A percentile compares a stretch with the other conserved stretches of the same genome.
Conservation (phyloP, 441 rosid genomes). For the Hura crepitans region DNA sequence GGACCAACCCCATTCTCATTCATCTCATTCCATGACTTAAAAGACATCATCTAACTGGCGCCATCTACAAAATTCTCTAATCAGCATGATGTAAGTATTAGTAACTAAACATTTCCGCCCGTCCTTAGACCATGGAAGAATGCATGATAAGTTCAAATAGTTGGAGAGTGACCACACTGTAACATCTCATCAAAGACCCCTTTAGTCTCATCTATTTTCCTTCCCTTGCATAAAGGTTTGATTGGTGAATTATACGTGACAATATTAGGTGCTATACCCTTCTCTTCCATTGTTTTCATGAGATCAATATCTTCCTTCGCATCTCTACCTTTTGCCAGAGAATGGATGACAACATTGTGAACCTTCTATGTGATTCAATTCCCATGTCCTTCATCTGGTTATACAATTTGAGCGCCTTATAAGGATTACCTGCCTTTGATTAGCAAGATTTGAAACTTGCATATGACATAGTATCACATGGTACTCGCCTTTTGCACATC, state of each 20-base stretch:
- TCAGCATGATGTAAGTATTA: conserved; percentile 80
- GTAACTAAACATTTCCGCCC: conserved; percentile 56
- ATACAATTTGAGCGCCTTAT: conserved; percentile 65
- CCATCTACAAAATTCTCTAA: conserved; percentile 85
- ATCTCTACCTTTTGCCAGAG: conserved; percentile 70
- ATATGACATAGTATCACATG: conserved; percentile 66
- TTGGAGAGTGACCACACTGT: conserved; percentile 49
- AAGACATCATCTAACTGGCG: conserved; percentile 61
- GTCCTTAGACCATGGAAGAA: conserved; percentile 56
- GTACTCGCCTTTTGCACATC: conserved; percentile 60
- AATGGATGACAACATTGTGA: conserved; percentile 73
- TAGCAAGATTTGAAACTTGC: conserved; percentile 70
- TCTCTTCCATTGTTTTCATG: conserved; percentile 69
- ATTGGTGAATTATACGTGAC: conserved; percentile 79
- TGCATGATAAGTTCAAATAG: conserved; percentile 71
- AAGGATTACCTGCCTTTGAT: conserved; percentile 63
- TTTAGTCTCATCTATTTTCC: conserved; percentile 57
- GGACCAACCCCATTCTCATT: conserved; percentile 57
- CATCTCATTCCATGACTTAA: conserved; percentile 73
- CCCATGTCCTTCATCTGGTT: conserved; percentile 53
- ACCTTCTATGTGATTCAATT: conserved; percentile 79
- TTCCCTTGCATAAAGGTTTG: conserved; percentile 71
- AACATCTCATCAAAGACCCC: conserved; percentile 62
- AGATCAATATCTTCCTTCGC: conserved; percentile 60
- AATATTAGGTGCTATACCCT: conserved; percentile 56